Conservation (phyloP, 2,329 filamentous ascomycete genomes). For the Arthrobotrys megalospora region DNA sequence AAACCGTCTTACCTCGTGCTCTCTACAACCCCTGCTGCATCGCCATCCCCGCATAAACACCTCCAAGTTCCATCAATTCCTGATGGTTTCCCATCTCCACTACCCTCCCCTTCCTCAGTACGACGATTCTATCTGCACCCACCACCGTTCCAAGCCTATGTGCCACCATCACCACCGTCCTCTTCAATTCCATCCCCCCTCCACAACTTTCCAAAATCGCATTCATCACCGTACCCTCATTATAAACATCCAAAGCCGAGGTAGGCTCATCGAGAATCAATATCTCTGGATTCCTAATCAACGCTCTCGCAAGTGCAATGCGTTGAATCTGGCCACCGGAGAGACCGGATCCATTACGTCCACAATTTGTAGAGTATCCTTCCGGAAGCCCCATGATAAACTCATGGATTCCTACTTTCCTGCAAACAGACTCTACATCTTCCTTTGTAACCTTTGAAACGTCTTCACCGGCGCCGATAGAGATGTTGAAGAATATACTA, state of each 20-base stretch:
- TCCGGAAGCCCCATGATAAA: constrained; percentile 87
- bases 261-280: constrained; percentile 84
- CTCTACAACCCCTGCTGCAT: constrained; percentile 69
- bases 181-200: constrained; percentile 92
- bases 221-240: constrained; percentile 89
- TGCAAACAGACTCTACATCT: constrained; percentile 66
- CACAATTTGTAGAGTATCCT: constrained; percentile 90
- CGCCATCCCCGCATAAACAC: constrained; percentile 72
- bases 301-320: constrained; percentile 80
- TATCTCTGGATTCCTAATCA: constrained; percentile 77
- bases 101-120: constrained; percentile 72
- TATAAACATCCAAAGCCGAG: constrained; percentile 79
- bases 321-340: constrained; percentile 87
- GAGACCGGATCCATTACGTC: constrained; percentile 82
- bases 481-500: constrained; percentile 73
- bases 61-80: constrained; percentile 71
- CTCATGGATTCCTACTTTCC: constrained; percentile 92
- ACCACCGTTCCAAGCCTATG: constrained; percentile 74
- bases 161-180: constrained; percentile 71
- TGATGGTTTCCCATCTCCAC: constrained; percentile 73
- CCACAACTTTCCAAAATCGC: constrained; percentile 42
- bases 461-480: constrained; percentile 69
- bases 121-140: constrained; percentile 74
- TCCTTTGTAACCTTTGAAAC: constrained; percentile 35
- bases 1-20: not conserved